Conservation (phyloP, 2,329 filamentous ascomycete species). For the Calonectria ilicicola region DNA sequence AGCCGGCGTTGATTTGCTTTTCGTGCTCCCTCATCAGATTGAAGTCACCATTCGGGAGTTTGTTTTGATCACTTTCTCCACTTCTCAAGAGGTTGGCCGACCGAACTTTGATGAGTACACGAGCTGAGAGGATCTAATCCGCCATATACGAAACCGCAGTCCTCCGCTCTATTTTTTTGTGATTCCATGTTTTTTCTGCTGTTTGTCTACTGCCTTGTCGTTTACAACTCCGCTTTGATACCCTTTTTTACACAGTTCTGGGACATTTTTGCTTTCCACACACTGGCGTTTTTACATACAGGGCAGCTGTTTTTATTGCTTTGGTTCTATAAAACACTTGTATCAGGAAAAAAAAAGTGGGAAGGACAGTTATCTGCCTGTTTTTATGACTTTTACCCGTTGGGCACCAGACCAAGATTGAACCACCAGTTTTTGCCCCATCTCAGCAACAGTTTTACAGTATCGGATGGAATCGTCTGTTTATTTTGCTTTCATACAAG, state of each 20-base stretch:
- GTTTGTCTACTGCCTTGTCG: constrained; percentile 32
- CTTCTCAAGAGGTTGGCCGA: constrained; percentile 65
- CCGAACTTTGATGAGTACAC: constrained; percentile 56
- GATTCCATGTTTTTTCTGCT: constrained; percentile 30
- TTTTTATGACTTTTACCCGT: constrained; percentile 36
- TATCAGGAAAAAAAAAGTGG: constrained; percentile 17
- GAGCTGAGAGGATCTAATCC: constrained; percentile 55
- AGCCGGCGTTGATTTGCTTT: constrained; percentile 50
- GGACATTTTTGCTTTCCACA: constrained; percentile 35
- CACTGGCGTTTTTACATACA: constrained; percentile 40
- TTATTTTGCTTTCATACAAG: constrained; percentile 34
- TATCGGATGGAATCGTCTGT: constrained; percentile 36
- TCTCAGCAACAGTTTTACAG: constrained; percentile 33
- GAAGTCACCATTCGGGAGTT: constrained; percentile 59
- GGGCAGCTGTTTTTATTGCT: constrained; percentile 28
- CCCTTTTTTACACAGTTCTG: constrained; percentile 32
- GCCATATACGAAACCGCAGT: constrained; percentile 37
- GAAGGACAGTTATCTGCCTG: constrained; percentile 30
- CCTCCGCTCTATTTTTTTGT: constrained; percentile 47
- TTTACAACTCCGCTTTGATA: constrained; percentile 42
- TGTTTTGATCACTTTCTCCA: constrained; percentile 55
- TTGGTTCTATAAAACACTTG: constrained; percentile 30
- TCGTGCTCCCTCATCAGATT: constrained; percentile 64
- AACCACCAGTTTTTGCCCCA: constrained; percentile 32
- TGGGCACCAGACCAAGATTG: constrained; percentile 39